Base-by-base conservation (phyloP, 2,329 filamentous ascomycete species). In the Exophiala xenobiotica region DNA sequence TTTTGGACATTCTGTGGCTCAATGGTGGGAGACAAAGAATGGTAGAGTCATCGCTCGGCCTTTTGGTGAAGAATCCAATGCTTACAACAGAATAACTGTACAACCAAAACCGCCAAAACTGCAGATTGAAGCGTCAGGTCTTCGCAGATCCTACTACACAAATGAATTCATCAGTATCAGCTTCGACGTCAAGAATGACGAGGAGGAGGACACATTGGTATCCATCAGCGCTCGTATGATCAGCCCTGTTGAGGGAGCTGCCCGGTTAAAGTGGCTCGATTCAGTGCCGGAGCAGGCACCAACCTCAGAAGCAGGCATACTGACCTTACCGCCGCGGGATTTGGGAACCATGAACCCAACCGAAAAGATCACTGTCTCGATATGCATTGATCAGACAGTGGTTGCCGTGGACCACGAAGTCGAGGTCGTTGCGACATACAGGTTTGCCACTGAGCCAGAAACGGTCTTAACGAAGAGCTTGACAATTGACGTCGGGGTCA, bases 91-190 rank as follows among this genome's bases (percentile, higher is more conserved):
- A 1, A 80, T 95, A 49, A 85, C 82, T 49, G 83, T 99, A 19
- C 77, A 90, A 47, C 92, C 93, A 1, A 88, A 95, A 59, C 93
- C 92, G 22, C 93, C 93, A 0, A 97, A 96, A 69, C 83, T 99
- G 74, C 84, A 89, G 61, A 81, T 99, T 39, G 78, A 74, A 20
- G 72, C 89, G 7, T 74, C 80, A 2, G 78, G 82, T 33, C 69
- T 85, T 6, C 74, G 78, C 50, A 78, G 82, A 9, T 85, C 90
- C 48, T 95, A 92, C 67, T 97, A 96, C 65, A 88, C 87, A 1
- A 87, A 95, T 62, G 93, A 99, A 70, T 68, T 74, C 0, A 80
- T 96, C 22, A 74, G 74, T 5, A 68, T 97, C 18, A 72, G 78
- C 0, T 75, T 97, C 31, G 80, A 86, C 37, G 73, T 96, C 2